A percentile compares a stretch with the other conserved stretches of the same genome.
These are phyloP conservation scores for Decorospora gaudefroyi DNA, from an alignment of 2,329 filamentous ascomycete genomes.

Conservation along the genomic window DNA sequence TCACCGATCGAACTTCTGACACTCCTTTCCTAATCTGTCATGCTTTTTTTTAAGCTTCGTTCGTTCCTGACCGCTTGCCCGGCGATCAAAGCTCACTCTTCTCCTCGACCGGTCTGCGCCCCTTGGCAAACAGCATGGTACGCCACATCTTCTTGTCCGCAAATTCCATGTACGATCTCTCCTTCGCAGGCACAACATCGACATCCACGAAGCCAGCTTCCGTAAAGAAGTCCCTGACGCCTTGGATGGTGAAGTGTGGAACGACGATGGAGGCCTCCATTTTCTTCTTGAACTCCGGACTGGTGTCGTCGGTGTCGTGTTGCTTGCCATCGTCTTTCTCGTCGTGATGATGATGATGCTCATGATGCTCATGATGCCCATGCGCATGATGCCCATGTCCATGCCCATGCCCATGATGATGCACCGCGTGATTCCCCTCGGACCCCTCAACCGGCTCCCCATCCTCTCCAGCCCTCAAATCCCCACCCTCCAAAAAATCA, in stretches of 20 bases:
- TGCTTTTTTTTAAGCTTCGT: not conserved
- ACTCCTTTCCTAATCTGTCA: not conserved
- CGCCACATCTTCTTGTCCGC: constrained; percentile 49
- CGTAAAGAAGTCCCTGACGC: constrained; percentile 65
- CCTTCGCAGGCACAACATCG: constrained; percentile 59
- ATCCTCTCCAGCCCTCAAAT: constrained; percentile 35
- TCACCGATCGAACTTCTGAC: too few relatives aligned
- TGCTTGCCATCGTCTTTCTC: constrained; percentile 10
- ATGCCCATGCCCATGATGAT: constrained; percentile 32
- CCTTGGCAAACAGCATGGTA: constrained; percentile 58
- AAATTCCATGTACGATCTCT: constrained; percentile 55
- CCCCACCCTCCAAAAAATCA: constrained; percentile 66
- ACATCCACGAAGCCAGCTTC: constrained; percentile 65
- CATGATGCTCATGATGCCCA: constrained; percentile 10
- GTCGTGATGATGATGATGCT: constrained; percentile 13
- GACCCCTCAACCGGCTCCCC: constrained; percentile 30
- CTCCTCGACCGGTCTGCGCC: constrained; percentile 48
- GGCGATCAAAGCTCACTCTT: constrained; percentile 37
- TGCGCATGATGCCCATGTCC: constrained; percentile 26
- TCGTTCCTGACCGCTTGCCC: too few relatives aligned
- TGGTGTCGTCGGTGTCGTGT: constrained; percentile 11
- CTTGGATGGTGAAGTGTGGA: constrained; percentile 66
- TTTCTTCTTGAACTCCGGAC: constrained; percentile 27
- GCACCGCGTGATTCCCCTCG: constrained; percentile 32
- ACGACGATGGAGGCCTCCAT: constrained; percentile 63